phyloP scores from a whole-genome alignment of 2,329 filamentous ascomycete genomes.

The Pestalotiopsis sp. region DNA sequence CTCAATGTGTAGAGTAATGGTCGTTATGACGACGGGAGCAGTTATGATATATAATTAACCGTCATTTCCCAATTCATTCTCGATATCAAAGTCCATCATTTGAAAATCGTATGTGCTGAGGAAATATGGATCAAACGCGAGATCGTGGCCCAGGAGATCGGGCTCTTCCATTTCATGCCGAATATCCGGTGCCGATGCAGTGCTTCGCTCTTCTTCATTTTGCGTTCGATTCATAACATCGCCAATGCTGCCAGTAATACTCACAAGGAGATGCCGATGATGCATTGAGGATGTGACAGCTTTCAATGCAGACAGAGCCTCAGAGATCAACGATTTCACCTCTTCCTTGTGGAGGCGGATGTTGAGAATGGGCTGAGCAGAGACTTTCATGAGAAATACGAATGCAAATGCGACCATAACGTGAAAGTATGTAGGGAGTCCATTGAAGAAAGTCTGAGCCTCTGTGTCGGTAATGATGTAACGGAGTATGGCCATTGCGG shows the following conservation, averaged over 20 bases:
- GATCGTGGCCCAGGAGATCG: neutral
- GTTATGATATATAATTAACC: neutral
- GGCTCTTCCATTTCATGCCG: neutral
- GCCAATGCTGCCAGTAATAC: slow-evolving; percentile 13
- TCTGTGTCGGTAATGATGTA: slow-evolving; percentile 24
- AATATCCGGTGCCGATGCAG: neutral
- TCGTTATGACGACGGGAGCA: neutral
- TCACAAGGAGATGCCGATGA: slow-evolving; percentile 21
- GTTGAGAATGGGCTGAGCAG: slow-evolving; percentile 18
- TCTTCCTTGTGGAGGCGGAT: slow-evolving; percentile 21
- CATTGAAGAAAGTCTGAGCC: slow-evolving; percentile 26
- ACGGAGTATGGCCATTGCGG: slow-evolving; percentile 28
- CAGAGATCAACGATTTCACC: slow-evolving; percentile 23
- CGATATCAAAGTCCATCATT: neutral
- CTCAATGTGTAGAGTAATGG: neutral
- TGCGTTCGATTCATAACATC: neutral
- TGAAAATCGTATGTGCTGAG: neutral
- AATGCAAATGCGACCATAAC: slow-evolving; percentile 33
- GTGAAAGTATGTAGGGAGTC: slow-evolving; percentile 30
- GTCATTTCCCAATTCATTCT: neutral
- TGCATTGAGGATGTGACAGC: slow-evolving; percentile 20
- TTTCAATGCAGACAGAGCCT: slow-evolving; percentile 14
- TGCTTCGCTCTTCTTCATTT: neutral
- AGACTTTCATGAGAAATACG: slow-evolving; percentile 29
- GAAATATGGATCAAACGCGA: neutral